Conservation (phyloP, 257 asterid species). For the Schizonepeta tenuifolia region DNA sequence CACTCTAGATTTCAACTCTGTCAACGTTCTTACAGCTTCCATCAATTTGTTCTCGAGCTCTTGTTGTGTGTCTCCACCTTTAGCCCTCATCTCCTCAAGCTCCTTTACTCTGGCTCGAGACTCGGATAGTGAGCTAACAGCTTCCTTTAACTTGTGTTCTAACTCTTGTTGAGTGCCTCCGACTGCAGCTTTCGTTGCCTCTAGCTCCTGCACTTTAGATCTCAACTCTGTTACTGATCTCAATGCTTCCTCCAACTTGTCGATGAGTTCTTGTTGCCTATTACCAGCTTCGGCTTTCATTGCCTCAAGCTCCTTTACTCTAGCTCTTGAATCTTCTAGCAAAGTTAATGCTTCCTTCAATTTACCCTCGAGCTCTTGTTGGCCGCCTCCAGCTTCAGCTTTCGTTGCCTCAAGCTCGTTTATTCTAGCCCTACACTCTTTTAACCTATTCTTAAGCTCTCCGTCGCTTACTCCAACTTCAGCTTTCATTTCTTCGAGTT, state of each 20-base stretch:
- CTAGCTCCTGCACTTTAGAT: conserved; percentile 48
- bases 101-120: conserved; percentile 53
- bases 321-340: conserved; percentile 49
- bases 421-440: conserved; percentile 48
- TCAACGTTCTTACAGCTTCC: conserved; percentile 41
- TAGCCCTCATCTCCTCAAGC: conserved; percentile 43
- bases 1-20: conserved; percentile 50
- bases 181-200: conserved; percentile 33
- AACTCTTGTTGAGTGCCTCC: conserved; percentile 39
- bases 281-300: conserved; percentile 5
- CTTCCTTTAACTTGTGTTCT: conserved; percentile 48
- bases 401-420: conserved; percentile 40
- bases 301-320: conserved; percentile 60
- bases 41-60: conserved; percentile 58
- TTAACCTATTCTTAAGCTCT: conserved; percentile 57
- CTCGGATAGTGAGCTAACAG: conserved; percentile 40
- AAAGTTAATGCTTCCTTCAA: conserved; percentile 39
- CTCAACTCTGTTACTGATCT: conserved; percentile 42
- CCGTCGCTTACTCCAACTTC: not conserved
- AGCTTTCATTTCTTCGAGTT: conserved; percentile 47
- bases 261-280: conserved; percentile 47
- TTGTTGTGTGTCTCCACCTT: conserved; percentile 13
- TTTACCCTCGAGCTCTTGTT: conserved; percentile 47
- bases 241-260: conserved; percentile 49
- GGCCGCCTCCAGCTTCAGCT: conserved; percentile 32